Evolutionary conservation across 2,329 filamentous ascomycete species (phyloP), one percentile per base, ranked within the genome.

Genomic region (Blastomyces parvus): DNA sequence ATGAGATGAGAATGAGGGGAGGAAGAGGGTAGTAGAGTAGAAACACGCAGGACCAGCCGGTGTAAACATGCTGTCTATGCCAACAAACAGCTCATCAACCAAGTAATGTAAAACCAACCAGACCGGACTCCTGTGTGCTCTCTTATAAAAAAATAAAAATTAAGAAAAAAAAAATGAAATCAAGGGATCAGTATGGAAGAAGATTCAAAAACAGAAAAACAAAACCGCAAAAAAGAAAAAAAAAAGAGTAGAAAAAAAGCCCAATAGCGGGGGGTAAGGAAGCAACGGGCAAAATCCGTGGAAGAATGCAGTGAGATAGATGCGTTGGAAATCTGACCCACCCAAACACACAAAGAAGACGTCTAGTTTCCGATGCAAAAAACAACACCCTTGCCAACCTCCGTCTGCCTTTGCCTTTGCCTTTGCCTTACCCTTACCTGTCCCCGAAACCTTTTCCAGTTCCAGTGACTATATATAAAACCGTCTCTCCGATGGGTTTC

Each of bases 41-140:
- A 60, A 77, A 76, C 76, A 78, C 76, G 73, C 76, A 78, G 76
- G 75, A 77, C 76, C 76, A 78, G 76, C 76, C 76, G 71, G 76
- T 78, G 76, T 77, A 71, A 73, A 75, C 68, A 71, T 73, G 70
- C 72, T 73, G 69, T 69, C 69, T 67, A 70, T 67, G 70, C 66
- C 64, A n/a, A n/a, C n/a, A n/a, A 72, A 72, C 71, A 70, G 69
- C 72, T 68, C 73, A 70, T 69, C 68, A 71, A 73, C 73, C 71
- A 70, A 72, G n/a, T n/a, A n/a, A n/a, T n/a, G 69, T 68, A 74
- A 59, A 61, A 70, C 64, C 67, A 73, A 76, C 74, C 75, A 75
- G 73, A 77, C 76, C 75, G 71, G 75, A 77, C 76, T 77, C 76
- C 76, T 71, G 70, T 73, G 72, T 71, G 72, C 71, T 76, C 72